Evolutionary conservation across 1,284 basidiomycete species (phyloP).

Genomic region (Austroboletus novae-zelandiae): DNA sequence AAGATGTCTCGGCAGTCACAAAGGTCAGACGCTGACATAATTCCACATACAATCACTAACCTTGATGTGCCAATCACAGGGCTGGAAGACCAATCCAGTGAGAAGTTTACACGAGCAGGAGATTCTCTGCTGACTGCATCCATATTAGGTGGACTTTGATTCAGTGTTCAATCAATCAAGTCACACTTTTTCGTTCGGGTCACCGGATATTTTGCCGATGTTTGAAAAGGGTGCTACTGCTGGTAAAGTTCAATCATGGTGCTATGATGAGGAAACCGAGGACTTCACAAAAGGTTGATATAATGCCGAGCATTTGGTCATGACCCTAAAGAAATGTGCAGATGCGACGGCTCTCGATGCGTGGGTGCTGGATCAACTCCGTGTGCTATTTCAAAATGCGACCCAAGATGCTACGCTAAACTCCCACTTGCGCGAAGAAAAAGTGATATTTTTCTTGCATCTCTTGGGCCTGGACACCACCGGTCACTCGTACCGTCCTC

Average conservation of each 20-base stretch:
- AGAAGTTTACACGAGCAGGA: constrained; percentile 11
- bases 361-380: constrained; percentile 77
- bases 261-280: constrained; percentile 76
- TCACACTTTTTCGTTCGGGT: constrained; percentile 81
- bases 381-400: constrained; percentile 60
- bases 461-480: constrained; percentile 86
- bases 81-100: constrained; percentile 90
- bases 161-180: constrained; percentile 86
- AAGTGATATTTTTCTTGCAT: constrained; percentile 85
- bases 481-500: constrained; percentile 85
- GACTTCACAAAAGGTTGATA: constrained; percentile 77
- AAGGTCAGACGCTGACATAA: constrained; percentile 47
- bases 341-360: constrained; percentile 79
- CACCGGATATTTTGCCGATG: constrained; percentile 90
- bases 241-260: constrained; percentile 74
- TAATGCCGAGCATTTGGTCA: not conserved
- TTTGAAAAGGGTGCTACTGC: constrained; percentile 75
- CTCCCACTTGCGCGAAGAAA: constrained; percentile 48
- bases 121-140: constrained; percentile 7
- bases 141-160: constrained; percentile 74
- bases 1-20: constrained; percentile 88
- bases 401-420: constrained; percentile 50
- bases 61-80: constrained; percentile 40
- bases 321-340: constrained; percentile 24
- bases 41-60: constrained; percentile 7